These are phyloP conservation scores for Chamaenerion angustifolium DNA, from an alignment of 345 rosid genomes.

Conservation along the genomic window DNA sequence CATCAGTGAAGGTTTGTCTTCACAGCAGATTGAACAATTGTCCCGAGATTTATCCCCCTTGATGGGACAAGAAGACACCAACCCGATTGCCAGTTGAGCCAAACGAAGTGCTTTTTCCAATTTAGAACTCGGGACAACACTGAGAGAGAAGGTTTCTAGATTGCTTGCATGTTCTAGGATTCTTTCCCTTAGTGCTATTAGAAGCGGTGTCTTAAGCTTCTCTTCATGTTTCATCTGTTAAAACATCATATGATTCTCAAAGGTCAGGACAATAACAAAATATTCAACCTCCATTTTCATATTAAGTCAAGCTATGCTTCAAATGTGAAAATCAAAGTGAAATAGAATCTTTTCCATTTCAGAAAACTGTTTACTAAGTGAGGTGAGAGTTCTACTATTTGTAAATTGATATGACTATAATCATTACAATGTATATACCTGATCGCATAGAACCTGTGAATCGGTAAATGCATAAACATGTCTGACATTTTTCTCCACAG, in stretches of 20 bases:
- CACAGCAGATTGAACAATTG: conserved; percentile 78
- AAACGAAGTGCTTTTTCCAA: conserved; percentile 51
- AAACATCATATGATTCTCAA: conserved; percentile 10
- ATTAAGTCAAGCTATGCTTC: no score
- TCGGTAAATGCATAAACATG: conserved; percentile 71
- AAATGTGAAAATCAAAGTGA: no score
- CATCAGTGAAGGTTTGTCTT: conserved; percentile 68
- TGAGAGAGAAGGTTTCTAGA: conserved; percentile 56
- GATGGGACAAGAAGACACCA: conserved; percentile 32
- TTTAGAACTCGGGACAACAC: conserved; percentile 36
- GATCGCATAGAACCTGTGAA: conserved; percentile 47
- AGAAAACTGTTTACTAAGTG: no score
- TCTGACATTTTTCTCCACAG: conserved; percentile 35
- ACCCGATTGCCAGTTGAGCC: conserved; percentile 75
- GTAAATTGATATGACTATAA: background rate
- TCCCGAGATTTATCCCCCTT: conserved; percentile 29
- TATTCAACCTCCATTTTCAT: background rate
- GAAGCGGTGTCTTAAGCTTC: conserved; percentile 46
- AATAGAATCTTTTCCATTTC: no score
- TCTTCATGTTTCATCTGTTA: conserved; percentile 51
- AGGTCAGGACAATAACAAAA: background rate
- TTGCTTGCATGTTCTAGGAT: conserved; percentile 44
- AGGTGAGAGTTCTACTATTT: background rate
- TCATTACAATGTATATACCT: conserved; percentile 25
- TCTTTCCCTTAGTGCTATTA: conserved; percentile 65